Evolutionary conservation across 208 protist species (phyloP).

Genomic region (Borovskyia barvae): DNA sequence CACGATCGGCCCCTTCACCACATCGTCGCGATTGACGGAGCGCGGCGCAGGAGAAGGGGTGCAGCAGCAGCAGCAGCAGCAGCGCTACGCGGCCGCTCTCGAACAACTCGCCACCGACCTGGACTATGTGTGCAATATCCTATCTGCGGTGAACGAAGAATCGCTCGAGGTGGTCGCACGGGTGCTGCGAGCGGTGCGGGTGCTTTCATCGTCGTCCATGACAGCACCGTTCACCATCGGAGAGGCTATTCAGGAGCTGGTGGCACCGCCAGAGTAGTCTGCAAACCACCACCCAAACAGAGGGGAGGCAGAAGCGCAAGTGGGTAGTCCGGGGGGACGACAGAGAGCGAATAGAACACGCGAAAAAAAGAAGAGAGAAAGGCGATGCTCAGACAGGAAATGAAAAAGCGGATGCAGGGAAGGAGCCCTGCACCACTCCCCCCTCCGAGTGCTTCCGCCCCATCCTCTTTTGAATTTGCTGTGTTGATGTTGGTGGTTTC

Average conservation of each 20-base stretch:
- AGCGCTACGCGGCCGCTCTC: constrained; percentile 31
- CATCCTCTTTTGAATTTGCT: too few relatives aligned
- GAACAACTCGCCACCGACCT: constrained; percentile 70
- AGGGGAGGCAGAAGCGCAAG: too few relatives aligned
- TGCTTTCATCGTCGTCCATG: constrained; percentile 18
- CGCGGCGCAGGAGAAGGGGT: neutral
- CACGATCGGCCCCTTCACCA: constrained; percentile 29
- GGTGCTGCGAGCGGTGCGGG: constrained; percentile 35
- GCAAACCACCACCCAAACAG: too few relatives aligned
- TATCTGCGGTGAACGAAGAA: constrained; percentile 77
- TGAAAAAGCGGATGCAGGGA: too few relatives aligned
- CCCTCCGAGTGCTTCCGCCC: too few relatives aligned
- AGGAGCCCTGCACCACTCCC: too few relatives aligned
- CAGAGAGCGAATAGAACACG: too few relatives aligned
- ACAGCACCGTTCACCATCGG: constrained; percentile 5
- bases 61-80: neutral
- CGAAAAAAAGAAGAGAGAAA: too few relatives aligned
- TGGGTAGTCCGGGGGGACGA: too few relatives aligned
- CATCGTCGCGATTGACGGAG: neutral
- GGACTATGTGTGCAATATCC: constrained; percentile 69
- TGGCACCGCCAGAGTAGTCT: too few relatives aligned
- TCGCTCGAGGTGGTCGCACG: constrained; percentile 47
- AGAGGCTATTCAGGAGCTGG: constrained; percentile 5
- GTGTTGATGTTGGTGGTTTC: too few relatives aligned
- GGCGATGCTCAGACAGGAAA: too few relatives aligned